Percentiles rank a stretch among this genome's conserved stretches.
Evolutionary conservation across 495 filamentous ascomycete genomes (phyloP).

Genomic region (Alectoria sarmentosa): DNA sequence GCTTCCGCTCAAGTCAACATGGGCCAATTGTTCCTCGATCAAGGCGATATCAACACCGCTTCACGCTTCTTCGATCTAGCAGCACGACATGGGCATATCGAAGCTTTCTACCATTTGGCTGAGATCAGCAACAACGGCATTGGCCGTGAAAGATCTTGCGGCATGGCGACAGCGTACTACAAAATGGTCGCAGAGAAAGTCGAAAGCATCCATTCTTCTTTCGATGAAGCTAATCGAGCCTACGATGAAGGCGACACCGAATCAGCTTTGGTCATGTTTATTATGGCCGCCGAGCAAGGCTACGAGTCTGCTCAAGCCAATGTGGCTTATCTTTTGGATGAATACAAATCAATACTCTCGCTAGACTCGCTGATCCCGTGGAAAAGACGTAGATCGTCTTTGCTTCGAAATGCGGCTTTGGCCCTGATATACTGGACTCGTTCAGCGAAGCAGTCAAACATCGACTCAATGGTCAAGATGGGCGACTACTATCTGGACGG

Average conservation of each 20-base stretch:
- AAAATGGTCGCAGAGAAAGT: constrained; percentile 91
- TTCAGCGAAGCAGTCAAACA: constrained; percentile 86
- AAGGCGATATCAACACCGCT: constrained; percentile 70
- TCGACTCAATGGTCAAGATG: constrained; percentile 95
- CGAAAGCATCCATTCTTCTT: constrained; percentile 75
- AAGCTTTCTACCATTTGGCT: constrained; percentile 91
- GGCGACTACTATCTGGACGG: constrained; percentile 91
- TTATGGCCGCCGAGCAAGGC: constrained; percentile 94
- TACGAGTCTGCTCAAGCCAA: constrained; percentile 92
- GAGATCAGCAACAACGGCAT: constrained; percentile 80
- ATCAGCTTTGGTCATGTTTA: constrained; percentile 71
- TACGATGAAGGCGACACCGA: constrained; percentile 84
- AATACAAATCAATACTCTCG: constrained; percentile 58
- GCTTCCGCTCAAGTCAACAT: constrained; percentile 76
- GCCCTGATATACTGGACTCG: constrained; percentile 96
- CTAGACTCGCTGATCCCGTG: constrained; percentile 42
- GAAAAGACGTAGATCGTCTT: constrained; percentile 38
- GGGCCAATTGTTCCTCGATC: constrained; percentile 82
- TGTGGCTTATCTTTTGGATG: constrained; percentile 85
- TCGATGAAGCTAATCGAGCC: constrained; percentile 77
- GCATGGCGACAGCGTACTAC: constrained; percentile 77
- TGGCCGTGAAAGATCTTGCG: constrained; percentile 73
- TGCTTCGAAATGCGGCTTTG: constrained; percentile 64
- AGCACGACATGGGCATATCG: constrained; percentile 77
- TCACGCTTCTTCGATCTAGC: constrained; percentile 90